Evolutionary conservation across 345 rosid species (phyloP).

Genomic region (Carallia brachiata): DNA sequence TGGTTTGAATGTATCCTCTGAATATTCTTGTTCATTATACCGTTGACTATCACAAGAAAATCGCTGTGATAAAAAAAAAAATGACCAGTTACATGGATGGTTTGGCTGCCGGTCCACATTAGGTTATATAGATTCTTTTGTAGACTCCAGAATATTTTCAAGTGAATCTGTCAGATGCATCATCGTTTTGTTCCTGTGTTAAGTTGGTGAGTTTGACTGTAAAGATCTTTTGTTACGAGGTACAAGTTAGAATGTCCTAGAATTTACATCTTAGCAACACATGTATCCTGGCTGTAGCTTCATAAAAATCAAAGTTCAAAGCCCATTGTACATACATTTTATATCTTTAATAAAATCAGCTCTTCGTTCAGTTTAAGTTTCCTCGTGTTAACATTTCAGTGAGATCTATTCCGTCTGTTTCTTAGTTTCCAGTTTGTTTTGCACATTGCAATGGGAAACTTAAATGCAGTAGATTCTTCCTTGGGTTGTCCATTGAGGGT

Average conservation of each 20-base stretch:
- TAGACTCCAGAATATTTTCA: conserved; percentile 47
- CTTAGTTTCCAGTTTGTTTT: not conserved
- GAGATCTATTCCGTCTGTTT: not conserved
- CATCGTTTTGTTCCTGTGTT: conserved; percentile 43
- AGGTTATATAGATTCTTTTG: conserved; percentile 77
- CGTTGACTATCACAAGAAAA: conserved; percentile 52
- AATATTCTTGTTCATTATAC: conserved; percentile 85
- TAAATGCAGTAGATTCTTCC: too few species aligned
- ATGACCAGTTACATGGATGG: conserved; percentile 54
- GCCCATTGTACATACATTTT: conserved; percentile 82
- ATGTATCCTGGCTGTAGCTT: conserved; percentile 54
- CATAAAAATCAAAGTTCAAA: conserved; percentile 52
- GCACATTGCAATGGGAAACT: too few species aligned
- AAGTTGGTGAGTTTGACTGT: conserved; percentile 61
- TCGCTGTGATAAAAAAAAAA: conserved; percentile 49
- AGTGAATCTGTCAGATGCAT: conserved; percentile 49
- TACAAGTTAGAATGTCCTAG: conserved; percentile 50
- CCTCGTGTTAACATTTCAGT: conserved; percentile 6
- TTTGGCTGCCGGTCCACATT: conserved; percentile 46
- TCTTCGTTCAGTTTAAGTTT: conserved; percentile 30
- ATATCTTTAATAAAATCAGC: conserved; percentile 59
- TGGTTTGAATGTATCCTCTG: conserved; percentile 77
- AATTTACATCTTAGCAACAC: conserved; percentile 46
- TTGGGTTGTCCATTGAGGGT: too few species aligned
- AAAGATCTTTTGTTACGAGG: conserved; percentile 51